A percentile compares a stretch with the other conserved stretches of the same genome.
Evolutionary conservation across 306 rosid genomes (phyloP).

Genomic region (Malus sieversii): DNA sequence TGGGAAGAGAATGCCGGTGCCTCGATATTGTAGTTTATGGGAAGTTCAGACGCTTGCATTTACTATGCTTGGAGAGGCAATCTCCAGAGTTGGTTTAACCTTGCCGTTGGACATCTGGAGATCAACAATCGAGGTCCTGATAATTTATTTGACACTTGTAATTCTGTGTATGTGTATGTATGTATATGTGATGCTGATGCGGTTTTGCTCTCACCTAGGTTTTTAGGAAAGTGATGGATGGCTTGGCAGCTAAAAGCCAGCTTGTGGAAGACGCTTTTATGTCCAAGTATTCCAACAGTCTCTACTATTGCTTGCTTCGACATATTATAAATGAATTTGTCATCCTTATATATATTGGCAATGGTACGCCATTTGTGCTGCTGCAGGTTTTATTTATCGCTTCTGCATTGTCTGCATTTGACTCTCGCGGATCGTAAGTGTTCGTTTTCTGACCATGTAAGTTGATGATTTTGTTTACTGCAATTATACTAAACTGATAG

Average conservation of each 20-base stretch:
- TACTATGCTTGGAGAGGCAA: conserved; percentile 58
- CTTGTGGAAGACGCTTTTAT: conserved; percentile 51
- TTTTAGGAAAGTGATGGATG: conserved; percentile 77
- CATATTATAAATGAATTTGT: not conserved
- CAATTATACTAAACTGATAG: not conserved
- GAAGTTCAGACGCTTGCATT: conserved; percentile 64
- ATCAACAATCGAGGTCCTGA: conserved; percentile 61
- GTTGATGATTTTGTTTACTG: conserved; percentile 20
- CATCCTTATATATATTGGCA: conserved; percentile 14
- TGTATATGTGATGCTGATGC: conserved; percentile 15
- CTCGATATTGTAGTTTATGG: conserved; percentile 41
- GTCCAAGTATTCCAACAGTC: conserved; percentile 45
- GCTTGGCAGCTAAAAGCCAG: conserved; percentile 46
- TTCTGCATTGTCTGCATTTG: conserved; percentile 69
- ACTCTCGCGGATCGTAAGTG: conserved; percentile 58
- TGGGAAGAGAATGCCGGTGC: conserved; percentile 31
- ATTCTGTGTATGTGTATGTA: not conserved
- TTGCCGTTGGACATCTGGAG: conserved; percentile 63
- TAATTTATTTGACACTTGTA: not conserved
- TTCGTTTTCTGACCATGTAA: conserved; percentile 81
- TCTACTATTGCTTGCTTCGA: not conserved
- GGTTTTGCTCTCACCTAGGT: conserved; percentile 38
- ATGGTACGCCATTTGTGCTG: conserved; percentile 17
- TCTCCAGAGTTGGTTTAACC: conserved; percentile 57
- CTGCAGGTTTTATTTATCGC: conserved; percentile 77